Evolutionary conservation across 108 stramenopile genomes (phyloP).

Genomic region (Pseudonitzschia delicatissima): DNA sequence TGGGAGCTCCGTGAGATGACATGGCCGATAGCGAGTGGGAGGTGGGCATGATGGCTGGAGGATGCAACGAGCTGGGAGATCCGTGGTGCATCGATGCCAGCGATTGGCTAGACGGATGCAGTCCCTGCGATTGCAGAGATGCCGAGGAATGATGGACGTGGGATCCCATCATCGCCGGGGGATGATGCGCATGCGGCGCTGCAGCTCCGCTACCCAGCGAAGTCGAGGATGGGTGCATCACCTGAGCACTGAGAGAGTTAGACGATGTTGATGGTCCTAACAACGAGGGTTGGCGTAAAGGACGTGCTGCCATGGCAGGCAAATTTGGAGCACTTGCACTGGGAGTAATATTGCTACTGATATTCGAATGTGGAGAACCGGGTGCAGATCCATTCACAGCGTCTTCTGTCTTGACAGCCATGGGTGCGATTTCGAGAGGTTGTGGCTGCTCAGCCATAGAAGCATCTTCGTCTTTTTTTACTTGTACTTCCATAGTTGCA

Average conservation of each 20-base stretch:
- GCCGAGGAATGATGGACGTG: background rate
- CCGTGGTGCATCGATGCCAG: slow-evolving; percentile 5
- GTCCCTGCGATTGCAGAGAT: background rate
- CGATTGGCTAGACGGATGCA: background rate
- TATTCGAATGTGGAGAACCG: no score
- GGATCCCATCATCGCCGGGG: background rate
- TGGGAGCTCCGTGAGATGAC: background rate
- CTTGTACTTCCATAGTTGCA: no score
- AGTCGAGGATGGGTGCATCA: background rate
- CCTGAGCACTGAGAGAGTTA: background rate
- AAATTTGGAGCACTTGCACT: slow-evolving; percentile 13
- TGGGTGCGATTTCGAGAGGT: background rate
- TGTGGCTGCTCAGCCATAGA: background rate
- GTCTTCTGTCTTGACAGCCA: background rate
- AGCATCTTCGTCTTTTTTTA: no score
- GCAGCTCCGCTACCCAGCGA: background rate
- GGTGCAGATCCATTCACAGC: background rate
- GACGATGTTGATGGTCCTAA: background rate
- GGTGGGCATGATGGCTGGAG: background rate
- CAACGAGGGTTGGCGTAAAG: slow-evolving; percentile 4
- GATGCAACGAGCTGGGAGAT: background rate
- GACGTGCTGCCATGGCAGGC: background rate
- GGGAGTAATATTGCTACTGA: background rate
- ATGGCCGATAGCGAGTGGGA: background rate
- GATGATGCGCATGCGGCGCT: slow-evolving; percentile 1